These are phyloP conservation scores for Prunus davidiana DNA, from an alignment of 306 rosid species.

Conservation along the genomic window DNA sequence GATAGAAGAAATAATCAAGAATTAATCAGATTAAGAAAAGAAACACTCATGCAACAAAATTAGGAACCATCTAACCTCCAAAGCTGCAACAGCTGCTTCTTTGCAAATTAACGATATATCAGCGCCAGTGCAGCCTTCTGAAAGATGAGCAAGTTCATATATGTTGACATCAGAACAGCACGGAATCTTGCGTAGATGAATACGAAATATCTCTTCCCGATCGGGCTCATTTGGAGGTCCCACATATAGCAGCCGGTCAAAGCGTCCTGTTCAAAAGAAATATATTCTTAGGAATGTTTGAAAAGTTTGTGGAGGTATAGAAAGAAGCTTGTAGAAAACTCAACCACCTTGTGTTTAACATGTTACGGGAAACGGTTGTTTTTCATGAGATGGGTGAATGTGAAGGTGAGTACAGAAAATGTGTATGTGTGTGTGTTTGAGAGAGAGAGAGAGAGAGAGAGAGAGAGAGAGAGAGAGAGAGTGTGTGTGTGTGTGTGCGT, in stretches of 20 bases:
- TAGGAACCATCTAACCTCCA: constrained; percentile 62
- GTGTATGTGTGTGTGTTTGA: not conserved
- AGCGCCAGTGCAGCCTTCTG: constrained; percentile 82
- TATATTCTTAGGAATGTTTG: constrained; percentile 7
- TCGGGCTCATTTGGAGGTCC: constrained; percentile 83
- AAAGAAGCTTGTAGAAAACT: not conserved
- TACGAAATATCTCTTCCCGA: constrained; percentile 74
- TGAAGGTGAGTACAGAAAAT: not conserved
- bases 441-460: constrained; percentile 1
- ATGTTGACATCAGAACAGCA: constrained; percentile 60
- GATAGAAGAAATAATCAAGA: constrained; percentile 17
- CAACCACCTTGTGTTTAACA: not conserved
- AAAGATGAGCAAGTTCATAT: constrained; percentile 54
- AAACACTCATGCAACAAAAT: not conserved
- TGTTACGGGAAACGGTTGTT: not conserved
- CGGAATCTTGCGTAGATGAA: constrained; percentile 75
- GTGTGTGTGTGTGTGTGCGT: not conserved
- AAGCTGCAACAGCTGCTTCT: constrained; percentile 75
- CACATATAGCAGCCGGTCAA: constrained; percentile 81
- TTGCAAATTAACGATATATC: constrained; percentile 80
- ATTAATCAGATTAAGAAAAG: constrained; percentile 16
- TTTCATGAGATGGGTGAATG: not conserved
- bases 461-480: not conserved
- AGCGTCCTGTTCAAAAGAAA: constrained; percentile 60
- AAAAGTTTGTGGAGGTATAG: not conserved